These are phyloP conservation scores for Aspergillus puulaauensis DNA, from an alignment of 2,329 filamentous ascomycete genomes.

Conservation along the genomic window DNA sequence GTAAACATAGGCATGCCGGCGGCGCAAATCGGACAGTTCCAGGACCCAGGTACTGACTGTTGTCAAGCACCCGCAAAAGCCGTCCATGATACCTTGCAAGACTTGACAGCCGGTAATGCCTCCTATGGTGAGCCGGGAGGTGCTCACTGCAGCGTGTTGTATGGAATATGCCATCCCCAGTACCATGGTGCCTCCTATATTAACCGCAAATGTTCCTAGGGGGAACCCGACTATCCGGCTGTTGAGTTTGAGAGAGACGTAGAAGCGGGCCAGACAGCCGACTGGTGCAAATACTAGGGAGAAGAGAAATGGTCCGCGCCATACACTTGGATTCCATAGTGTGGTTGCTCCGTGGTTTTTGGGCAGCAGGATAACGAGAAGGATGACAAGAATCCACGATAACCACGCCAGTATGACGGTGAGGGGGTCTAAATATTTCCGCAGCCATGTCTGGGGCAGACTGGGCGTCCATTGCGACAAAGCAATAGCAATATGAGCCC, in stretches of 20 bases:
- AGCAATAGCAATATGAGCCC: slow-evolving; percentile 68
- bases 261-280: neutral
- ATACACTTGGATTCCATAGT: neutral
- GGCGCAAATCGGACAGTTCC: slow-evolving; percentile 54
- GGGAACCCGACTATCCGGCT: neutral
- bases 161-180: neutral
- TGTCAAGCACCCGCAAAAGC: slow-evolving; percentile 64
- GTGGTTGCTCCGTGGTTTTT: neutral
- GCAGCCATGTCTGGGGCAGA: slow-evolving; percentile 55
- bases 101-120: slow-evolving; percentile 61
- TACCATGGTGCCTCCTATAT: neutral
- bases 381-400: neutral
- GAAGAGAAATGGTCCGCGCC: neutral
- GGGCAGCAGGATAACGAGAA: neutral
- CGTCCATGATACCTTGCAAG: slow-evolving; percentile 62
- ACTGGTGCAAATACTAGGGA: neutral
- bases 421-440: slow-evolving; percentile 28
- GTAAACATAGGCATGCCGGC: slow-evolving; percentile 66
- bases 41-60: slow-evolving; percentile 65
- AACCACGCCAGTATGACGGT: neutral
- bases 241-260: neutral
- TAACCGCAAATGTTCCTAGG: neutral
- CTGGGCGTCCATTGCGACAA: slow-evolving; percentile 59
- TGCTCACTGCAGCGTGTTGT: neutral
- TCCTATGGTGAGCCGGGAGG: neutral